Conservation (phyloP, 805 yeast species). For the Ogataea saltuana region DNA sequence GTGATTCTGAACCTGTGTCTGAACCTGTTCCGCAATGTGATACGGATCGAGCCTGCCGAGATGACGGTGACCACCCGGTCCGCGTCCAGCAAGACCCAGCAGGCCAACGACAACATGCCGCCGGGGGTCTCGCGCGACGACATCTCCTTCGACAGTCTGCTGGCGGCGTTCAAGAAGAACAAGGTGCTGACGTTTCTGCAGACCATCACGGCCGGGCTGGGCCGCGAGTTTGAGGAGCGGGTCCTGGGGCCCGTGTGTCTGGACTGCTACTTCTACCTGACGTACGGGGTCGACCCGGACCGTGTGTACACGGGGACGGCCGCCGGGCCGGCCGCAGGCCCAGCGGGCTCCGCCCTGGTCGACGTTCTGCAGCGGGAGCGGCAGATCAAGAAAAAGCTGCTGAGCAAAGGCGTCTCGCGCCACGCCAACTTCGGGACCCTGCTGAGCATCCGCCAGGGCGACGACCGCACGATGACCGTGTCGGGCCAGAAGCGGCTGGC, state of each 20-base stretch:
- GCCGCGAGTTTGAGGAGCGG: constrained; percentile 59
- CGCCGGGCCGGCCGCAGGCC: constrained; percentile 9
- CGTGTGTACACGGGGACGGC: constrained; percentile 20
- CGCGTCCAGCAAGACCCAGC: constrained; percentile 32
- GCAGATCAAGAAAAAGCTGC: constrained; percentile 41
- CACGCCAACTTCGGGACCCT: constrained; percentile 93
- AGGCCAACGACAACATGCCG: constrained; percentile 49
- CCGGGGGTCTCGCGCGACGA: constrained; percentile 62
- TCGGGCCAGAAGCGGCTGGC: constrained; percentile 62
- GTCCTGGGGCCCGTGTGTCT: constrained; percentile 62
- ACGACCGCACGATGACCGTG: constrained; percentile 59
- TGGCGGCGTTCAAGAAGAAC: constrained; percentile 62
- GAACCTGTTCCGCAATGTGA: constrained; percentile 73
- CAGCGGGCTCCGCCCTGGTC: constrained; percentile 38
- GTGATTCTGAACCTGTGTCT: constrained; percentile 71
- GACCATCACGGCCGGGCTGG: constrained; percentile 68
- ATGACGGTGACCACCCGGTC: constrained; percentile 48
- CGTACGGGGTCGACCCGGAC: constrained; percentile 54
- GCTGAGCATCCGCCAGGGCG: constrained; percentile 65
- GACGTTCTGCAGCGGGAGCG: constrained; percentile 63
- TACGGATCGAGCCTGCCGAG: constrained; percentile 72
- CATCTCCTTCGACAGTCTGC: constrained; percentile 58
- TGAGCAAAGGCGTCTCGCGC: constrained; percentile 40
- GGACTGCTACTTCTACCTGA: constrained; percentile 67
- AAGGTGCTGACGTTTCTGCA: constrained; percentile 71